phyloP scores from a whole-genome alignment of 2,329 filamentous ascomycete species.

The Fusarium keratoplasticum region DNA sequence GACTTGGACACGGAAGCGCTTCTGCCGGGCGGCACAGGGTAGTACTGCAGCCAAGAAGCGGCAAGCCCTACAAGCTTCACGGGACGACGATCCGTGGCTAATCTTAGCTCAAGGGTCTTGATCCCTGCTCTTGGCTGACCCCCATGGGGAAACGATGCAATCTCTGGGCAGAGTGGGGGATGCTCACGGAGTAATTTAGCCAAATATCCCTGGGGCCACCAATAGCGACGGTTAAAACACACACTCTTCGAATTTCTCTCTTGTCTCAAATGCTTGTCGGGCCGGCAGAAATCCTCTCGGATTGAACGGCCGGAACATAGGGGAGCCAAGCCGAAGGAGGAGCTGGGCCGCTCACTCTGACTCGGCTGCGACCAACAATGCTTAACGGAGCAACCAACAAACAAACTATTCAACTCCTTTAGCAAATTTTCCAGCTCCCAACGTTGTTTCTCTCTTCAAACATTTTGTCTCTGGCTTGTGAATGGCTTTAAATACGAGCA shows the following conservation, averaged over 20 bases:
- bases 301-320: conserved; percentile 22
- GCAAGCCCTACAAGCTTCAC: conserved; percentile 1
- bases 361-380: conserved; percentile 7
- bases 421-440: not conserved
- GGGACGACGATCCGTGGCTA: conserved; percentile 1
- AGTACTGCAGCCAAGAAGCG: not conserved
- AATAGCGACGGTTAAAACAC: not conserved
- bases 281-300: not conserved
- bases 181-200: conserved; percentile 9
- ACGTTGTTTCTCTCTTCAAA: not conserved
- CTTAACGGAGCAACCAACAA: conserved; percentile 1
- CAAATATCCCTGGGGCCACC: conserved; percentile 1
- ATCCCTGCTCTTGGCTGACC: not conserved
- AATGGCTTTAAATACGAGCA: conserved; percentile 18
- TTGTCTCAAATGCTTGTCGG: not conserved
- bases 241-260: not conserved
- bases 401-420: not conserved
- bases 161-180: not conserved
- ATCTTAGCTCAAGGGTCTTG: not conserved
- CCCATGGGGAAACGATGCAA: conserved; percentile 17
- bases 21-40: conserved; percentile 13
- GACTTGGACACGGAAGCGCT: conserved; percentile 1
- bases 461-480: not conserved
- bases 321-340: conserved; percentile 16
- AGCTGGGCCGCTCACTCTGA: not conserved